Evolutionary conservation across 1,139 yeast species (phyloP), one percentile per base, ranked within the genome.

Genomic region (Kazachstania sp.): DNA sequence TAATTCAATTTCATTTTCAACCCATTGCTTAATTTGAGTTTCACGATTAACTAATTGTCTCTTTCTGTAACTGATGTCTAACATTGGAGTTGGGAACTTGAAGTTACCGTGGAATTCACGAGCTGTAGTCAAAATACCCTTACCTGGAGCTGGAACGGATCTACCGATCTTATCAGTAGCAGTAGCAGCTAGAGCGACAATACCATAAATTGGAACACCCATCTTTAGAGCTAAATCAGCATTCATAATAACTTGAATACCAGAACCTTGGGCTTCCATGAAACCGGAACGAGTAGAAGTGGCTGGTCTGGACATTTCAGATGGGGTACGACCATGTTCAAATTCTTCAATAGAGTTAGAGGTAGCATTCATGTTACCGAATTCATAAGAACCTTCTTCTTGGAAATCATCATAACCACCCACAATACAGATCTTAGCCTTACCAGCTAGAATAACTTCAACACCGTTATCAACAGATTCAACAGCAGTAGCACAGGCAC

Each of bases 331-430:
- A 55, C 99, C 99, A 59, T 87, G 92, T 49, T 79, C 95, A 59
- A 84, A 76, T 71, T 92, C 99, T 51, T 81, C 85, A 50, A 77
- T 66, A 35, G 97, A 75, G 71, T 90, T 87, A 41, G 96, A 85
- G 45, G 99, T 92, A 49, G 98, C 98, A 64, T 90, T 90, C 99
- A 92, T 92, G 75, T 92, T 92, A 66, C 90, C 98, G 71, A 92
- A 92, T 71, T 92, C 99, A 63, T 81, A 84, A 52, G 97, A 88
- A 59, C 97, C 97, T 74, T 92, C 98, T 73, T 92, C 98, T 72
- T 88, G 96, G 94, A 92, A 90, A 66, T 92, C 98, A 74, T 92
- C 98, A 67, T 86, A 88, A 72, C 98, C 98, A 78, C 98, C 98
- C 61, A 90, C 97, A 65, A 92, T 76, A 70, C 92, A 88, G 61